Evolutionary conservation across 768 basidiomycete genomes (phyloP), one percentile per base, ranked within the genome.

Genomic region (Suillus placidus): DNA sequence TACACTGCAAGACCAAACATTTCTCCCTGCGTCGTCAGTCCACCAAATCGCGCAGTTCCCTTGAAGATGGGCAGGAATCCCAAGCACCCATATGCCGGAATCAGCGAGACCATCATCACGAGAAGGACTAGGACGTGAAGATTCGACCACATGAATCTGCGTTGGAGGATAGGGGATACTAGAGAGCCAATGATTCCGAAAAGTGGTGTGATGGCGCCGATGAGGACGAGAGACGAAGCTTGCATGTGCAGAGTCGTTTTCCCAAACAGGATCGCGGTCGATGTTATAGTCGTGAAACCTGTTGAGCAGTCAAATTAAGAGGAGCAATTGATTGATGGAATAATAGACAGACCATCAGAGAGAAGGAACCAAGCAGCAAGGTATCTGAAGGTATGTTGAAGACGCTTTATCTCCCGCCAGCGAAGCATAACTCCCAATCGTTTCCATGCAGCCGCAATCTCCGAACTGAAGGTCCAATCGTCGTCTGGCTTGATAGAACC

Each of bases 331-430:
- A 35, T 43, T 43, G 32, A 9, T 30, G n/a, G 13, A 26, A 38
- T 35, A 0, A 58, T 32, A 7, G 37, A 76, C 85, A 52, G 61
- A 92, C 94, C 93, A 71, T 99, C 96, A 1, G 92, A 94, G 30
- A 99, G 85, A 14, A 99, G 83, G 75, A 97, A 96, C 95, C 96
- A 98, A 0, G 97, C 94, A 6, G 89, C 85, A 51, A 98, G 88
- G 71, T 94, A 98, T 69, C 85, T 85, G 81, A 96, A 99, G 1
- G 95, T 95, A 71, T 94, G 90, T 37, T 85, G 83, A 18, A 98
- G 81, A 61, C 85, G 84, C 74, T 84, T 85, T 47, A 96, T 87
- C 72, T 97, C 89, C 9, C 78, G 79, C 82, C 87, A 89, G 1
- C 81, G 81, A 26, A 98, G 80, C 91, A 95, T 95, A 38, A 78